Conservation (phyloP, 306 rosid genomes). For the Purshia tridentata region DNA sequence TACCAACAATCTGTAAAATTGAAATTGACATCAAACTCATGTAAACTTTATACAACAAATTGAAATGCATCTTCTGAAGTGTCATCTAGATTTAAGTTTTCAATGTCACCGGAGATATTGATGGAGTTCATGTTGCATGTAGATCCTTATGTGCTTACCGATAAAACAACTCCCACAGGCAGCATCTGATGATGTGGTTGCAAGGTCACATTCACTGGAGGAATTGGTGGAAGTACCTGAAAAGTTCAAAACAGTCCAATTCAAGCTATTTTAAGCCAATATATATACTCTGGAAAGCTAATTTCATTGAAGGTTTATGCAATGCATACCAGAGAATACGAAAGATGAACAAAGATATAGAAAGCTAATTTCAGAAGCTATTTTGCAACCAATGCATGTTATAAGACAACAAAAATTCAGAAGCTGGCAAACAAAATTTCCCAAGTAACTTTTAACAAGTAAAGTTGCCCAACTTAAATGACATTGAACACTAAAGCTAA, state of each 20-base stretch:
- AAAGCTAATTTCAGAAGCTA: neutral
- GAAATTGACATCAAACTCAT: conserved; percentile 23
- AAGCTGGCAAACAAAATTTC: neutral
- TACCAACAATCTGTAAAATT: conserved; percentile 57
- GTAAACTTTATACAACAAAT: conserved; percentile 8
- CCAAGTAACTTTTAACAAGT: neutral
- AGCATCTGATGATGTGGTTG: conserved; percentile 63
- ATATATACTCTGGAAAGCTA: conserved; percentile 16
- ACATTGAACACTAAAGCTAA: neutral
- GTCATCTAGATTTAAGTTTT: conserved; percentile 12
- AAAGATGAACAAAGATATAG: neutral
- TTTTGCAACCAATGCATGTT: neutral
- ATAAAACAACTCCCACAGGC: conserved; percentile 77
- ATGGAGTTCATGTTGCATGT: neutral
- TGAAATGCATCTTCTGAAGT: conserved; percentile 9
- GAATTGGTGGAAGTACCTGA: conserved; percentile 79
- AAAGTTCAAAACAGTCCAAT: conserved; percentile 25
- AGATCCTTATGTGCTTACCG: conserved; percentile 52
- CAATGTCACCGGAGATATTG: neutral
- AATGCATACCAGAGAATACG: neutral
- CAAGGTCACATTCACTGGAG: conserved; percentile 55
- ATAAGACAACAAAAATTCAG: neutral
- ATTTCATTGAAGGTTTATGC: conserved; percentile 13
- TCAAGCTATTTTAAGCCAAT: conserved; percentile 14
- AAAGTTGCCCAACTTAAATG: neutral